Percentiles rank a stretch among this genome's conserved stretches.
phyloP scores from a whole-genome alignment of 345 rosid species.

The Adansonia digitata region DNA sequence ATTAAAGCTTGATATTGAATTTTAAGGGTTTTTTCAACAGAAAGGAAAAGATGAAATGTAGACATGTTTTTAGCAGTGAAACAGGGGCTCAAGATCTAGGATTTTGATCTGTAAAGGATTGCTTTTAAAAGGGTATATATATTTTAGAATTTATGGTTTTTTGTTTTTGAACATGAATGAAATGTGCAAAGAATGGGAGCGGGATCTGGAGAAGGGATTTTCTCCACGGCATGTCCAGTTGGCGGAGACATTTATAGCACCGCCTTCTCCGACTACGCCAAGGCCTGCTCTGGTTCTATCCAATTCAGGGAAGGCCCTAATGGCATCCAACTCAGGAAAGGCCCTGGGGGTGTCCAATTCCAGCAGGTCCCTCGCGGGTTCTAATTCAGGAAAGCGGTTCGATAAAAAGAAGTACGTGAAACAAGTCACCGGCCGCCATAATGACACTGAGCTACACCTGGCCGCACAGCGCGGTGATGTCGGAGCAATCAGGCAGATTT shows the following conservation, averaged over 20 bases:
- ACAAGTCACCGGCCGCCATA: constrained; percentile 93
- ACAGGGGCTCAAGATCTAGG: background rate
- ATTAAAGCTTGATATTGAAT: background rate
- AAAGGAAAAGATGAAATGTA: background rate
- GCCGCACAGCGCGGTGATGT: constrained; percentile 83
- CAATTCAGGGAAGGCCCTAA: constrained; percentile 38
- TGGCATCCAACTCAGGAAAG: background rate
- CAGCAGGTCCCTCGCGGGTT: constrained; percentile 49
- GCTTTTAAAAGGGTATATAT: background rate
- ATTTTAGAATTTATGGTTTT: background rate
- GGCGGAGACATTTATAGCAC: background rate
- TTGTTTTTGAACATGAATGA: background rate
- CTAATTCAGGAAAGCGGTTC: constrained; percentile 69
- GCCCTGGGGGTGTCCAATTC: constrained; percentile 48
- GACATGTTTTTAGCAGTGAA: constrained; percentile 1
- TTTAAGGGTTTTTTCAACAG: background rate
- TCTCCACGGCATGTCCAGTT: constrained; percentile 17
- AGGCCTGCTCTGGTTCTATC: constrained; percentile 38
- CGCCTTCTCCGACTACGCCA: constrained; percentile 27
- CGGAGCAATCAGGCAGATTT: constrained; percentile 52
- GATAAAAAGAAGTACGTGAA: constrained; percentile 88
- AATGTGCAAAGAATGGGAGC: constrained; percentile 22
- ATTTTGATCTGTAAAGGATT: background rate
- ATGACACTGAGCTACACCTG: constrained; percentile 94
- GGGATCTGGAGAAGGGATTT: constrained; percentile 25